Conservation (phyloP, 768 basidiomycete genomes). For the Xerocomellus amylosporus region DNA sequence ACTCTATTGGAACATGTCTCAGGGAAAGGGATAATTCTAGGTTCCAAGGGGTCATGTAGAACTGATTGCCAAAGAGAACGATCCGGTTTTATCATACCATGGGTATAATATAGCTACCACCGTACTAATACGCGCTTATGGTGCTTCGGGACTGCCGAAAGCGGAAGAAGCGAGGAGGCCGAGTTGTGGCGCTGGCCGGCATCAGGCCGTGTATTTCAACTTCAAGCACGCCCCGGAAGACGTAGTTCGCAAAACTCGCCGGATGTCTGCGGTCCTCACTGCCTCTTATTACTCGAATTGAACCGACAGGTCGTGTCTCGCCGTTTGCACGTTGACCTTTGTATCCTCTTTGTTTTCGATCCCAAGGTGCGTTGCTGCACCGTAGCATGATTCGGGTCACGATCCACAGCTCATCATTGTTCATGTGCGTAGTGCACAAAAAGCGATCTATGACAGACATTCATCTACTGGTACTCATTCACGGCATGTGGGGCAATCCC, state of each 20-base stretch:
- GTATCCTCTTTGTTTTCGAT: neutral
- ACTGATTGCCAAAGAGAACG: no score
- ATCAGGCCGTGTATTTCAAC: no score
- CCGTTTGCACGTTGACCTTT: slow-evolving; percentile 5
- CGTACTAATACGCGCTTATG: no score
- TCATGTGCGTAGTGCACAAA: neutral
- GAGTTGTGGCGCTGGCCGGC: no score
- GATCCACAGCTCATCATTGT: neutral
- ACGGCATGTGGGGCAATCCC: slow-evolving; percentile 83
- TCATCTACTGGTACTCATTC: slow-evolving; percentile 46
- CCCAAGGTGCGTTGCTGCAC: slow-evolving; percentile 3
- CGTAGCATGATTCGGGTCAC: neutral
- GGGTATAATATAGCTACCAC: no score
- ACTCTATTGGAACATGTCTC: no score
- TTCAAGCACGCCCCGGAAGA: neutral
- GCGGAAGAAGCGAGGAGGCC: no score
- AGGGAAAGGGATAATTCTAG: no score
- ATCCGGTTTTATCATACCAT: no score
- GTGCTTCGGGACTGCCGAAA: no score
- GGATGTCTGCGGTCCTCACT: slow-evolving; percentile 1
- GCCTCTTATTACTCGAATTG: neutral
- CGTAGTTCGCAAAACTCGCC: neutral
- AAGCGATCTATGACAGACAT: slow-evolving; percentile 26
- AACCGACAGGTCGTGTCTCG: neutral
- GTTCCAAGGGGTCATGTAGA: no score